These are phyloP conservation scores for Vicia villosa DNA, from an alignment of 306 rosid species.

Conservation along the genomic window DNA sequence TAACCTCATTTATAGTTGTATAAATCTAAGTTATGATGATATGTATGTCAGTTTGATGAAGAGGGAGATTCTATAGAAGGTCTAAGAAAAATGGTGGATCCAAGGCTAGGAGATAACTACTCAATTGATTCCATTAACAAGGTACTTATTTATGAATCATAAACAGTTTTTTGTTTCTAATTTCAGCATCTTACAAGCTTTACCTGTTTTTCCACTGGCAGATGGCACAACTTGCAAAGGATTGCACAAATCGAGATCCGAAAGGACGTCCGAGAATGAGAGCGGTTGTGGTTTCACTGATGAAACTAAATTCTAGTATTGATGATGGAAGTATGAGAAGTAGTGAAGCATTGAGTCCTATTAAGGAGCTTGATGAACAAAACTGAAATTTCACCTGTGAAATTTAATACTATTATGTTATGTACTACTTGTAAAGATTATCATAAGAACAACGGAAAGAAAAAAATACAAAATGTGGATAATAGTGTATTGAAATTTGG, in stretches of 20 bases:
- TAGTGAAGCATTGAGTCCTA: background rate
- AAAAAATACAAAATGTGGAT: background rate
- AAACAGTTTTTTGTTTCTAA: too few relatives aligned
- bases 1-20: too few relatives aligned
- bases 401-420: background rate
- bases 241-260: background rate
- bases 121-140: too few relatives aligned
- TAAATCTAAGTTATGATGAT: too few relatives aligned
- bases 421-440: background rate
- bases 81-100: too few relatives aligned
- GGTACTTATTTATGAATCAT: too few relatives aligned
- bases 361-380: background rate
- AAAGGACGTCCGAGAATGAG: constrained; percentile 1
- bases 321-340: background rate
- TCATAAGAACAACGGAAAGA: background rate
- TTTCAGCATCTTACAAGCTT: too few relatives aligned
- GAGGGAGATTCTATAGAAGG: too few relatives aligned
- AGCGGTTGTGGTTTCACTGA: background rate
- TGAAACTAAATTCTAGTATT: background rate
- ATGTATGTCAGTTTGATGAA: too few relatives aligned
- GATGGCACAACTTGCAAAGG: background rate
- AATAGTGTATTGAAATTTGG: background rate
- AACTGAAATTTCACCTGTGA: background rate
- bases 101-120: too few relatives aligned
- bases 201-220: too few relatives aligned